These are phyloP conservation scores for Coemansia furcata DNA, from an alignment of 192 early-diverging fungal genomes.

Conservation along the genomic window DNA sequence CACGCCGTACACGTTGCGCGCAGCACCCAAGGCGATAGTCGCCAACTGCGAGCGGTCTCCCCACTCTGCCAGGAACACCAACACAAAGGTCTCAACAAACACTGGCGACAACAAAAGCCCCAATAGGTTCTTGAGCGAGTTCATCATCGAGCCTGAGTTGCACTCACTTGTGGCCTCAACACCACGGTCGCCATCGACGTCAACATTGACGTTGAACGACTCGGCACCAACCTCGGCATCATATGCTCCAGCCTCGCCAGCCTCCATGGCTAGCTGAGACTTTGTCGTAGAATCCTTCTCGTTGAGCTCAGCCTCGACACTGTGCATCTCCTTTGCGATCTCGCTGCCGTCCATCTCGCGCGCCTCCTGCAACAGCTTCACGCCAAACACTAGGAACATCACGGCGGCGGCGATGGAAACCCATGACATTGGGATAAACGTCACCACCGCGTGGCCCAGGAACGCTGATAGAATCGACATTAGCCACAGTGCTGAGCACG, in stretches of 20 bases:
- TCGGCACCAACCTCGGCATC: conserved; percentile 12
- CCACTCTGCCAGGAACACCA: conserved; percentile 99
- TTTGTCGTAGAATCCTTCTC: conserved; percentile 61
- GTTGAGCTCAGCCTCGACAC: conserved; percentile 86
- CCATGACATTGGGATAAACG: conserved; percentile 81
- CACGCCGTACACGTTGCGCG: conserved; percentile 91
- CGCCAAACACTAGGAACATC: conserved; percentile 92
- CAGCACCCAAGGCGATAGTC: conserved; percentile 93
- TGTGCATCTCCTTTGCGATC: conserved; percentile 83
- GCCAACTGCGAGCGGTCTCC: conserved; percentile 96
- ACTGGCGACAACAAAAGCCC: conserved; percentile 83
- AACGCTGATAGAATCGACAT: conserved; percentile 97
- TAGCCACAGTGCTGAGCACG: conserved; percentile 79
- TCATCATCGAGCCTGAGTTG: conserved; percentile 27
- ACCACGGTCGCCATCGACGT: conserved; percentile 9
- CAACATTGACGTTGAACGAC: conserved; percentile 35
- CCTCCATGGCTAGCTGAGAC: conserved; percentile 59
- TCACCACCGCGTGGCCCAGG: conserved; percentile 87
- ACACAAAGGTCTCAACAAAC: conserved; percentile 92
- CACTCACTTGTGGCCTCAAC: conserved; percentile 20
- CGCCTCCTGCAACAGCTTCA: conserved; percentile 84
- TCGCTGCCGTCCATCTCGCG: conserved; percentile 85
- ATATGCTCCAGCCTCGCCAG: conserved; percentile 41
- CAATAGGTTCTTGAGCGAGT: conserved; percentile 67
- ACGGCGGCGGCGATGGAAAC: conserved; percentile 80